Percentiles rank a stretch among this genome's conserved stretches.
These are phyloP conservation scores for Huntiella omanensis DNA, from an alignment of 2,329 filamentous ascomycete genomes.

Conservation along the genomic window DNA sequence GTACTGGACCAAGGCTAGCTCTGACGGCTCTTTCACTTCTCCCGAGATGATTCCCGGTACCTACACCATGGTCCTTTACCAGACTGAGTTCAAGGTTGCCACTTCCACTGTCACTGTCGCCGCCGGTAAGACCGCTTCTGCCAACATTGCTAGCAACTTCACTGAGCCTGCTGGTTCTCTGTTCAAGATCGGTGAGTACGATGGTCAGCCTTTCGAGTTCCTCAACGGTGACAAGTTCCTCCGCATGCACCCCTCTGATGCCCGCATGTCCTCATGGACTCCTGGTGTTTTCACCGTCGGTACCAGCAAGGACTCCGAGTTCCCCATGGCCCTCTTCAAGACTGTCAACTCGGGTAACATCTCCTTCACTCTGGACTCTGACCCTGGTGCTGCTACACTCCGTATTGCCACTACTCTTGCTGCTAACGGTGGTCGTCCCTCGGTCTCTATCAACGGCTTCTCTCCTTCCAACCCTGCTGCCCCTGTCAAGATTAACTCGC, in stretches of 20 bases:
- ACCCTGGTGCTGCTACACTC: conserved; percentile 36
- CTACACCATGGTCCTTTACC: conserved; percentile 50
- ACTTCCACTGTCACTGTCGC: conserved; percentile 28
- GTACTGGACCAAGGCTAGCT: conserved; percentile 42
- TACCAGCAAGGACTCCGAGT: conserved; percentile 28
- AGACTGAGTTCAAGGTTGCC: conserved; percentile 36
- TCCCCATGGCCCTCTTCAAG: conserved; percentile 51
- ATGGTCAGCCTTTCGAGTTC: conserved; percentile 45
- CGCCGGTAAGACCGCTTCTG: conserved; percentile 27
- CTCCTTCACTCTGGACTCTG: conserved; percentile 34
- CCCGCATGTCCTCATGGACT: conserved; percentile 42
- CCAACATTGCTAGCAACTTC: conserved; percentile 29
- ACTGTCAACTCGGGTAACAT: conserved; percentile 40
- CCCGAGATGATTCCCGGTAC: conserved; percentile 49
- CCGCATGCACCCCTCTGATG: conserved; percentile 49
- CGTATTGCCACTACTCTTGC: conserved; percentile 46
- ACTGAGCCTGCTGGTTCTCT: conserved; percentile 31
- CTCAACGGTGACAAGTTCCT: conserved; percentile 47
- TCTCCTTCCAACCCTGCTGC: conserved; percentile 28
- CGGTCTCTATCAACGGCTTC: conserved; percentile 37
- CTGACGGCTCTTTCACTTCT: conserved; percentile 38
- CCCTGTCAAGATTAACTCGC: conserved; percentile 43
- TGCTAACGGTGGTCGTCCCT: conserved; percentile 39
- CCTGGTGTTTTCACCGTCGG: conserved; percentile 43
- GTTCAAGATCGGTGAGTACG: conserved; percentile 47